These are phyloP conservation scores for Fusarium coffeatum DNA, from an alignment of 2,329 filamentous ascomycete species.

Conservation along the genomic window DNA sequence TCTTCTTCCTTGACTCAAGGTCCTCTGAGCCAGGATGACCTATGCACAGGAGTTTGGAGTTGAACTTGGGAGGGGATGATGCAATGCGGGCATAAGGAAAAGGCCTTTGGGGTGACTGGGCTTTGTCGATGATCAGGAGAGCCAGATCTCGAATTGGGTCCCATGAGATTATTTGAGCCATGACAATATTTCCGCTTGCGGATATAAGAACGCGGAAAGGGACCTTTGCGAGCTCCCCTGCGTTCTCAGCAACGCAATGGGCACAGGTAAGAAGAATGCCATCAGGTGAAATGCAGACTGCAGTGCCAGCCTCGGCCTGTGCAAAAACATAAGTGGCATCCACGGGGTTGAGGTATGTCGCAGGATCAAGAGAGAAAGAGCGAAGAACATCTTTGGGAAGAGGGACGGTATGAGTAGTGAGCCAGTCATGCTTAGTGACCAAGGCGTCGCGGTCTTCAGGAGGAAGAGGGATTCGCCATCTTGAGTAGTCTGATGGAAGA, in stretches of 20 bases:
- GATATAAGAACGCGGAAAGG: conserved; percentile 58
- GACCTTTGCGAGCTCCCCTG: conserved; percentile 46
- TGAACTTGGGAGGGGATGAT: conserved; percentile 25
- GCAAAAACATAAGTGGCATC: conserved; percentile 59
- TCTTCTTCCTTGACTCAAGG: conserved; percentile 55
- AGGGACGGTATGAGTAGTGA: conserved; percentile 33
- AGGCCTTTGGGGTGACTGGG: conserved; percentile 20
- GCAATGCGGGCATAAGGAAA: conserved; percentile 43
- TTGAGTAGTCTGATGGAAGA: neutral
- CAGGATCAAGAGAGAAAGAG: conserved; percentile 1
- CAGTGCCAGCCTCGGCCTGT: conserved; percentile 62
- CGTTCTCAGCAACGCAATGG: conserved; percentile 61
- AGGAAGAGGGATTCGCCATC: neutral
- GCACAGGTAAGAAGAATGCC: conserved; percentile 63
- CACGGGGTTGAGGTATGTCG: conserved; percentile 10
- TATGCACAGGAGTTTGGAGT: conserved; percentile 48
- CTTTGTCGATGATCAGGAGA: conserved; percentile 55
- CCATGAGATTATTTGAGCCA: conserved; percentile 55
- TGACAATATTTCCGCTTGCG: conserved; percentile 53
- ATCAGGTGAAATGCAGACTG: conserved; percentile 58
- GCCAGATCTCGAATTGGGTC: conserved; percentile 59
- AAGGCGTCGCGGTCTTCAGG: conserved; percentile 11
- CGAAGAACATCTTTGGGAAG: conserved; percentile 20
- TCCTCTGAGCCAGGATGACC: conserved; percentile 55
- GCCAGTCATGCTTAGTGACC: conserved; percentile 32